Base-by-base conservation (phyloP, 2,329 filamentous ascomycete species). In the Xylariaceae sp. region DNA sequence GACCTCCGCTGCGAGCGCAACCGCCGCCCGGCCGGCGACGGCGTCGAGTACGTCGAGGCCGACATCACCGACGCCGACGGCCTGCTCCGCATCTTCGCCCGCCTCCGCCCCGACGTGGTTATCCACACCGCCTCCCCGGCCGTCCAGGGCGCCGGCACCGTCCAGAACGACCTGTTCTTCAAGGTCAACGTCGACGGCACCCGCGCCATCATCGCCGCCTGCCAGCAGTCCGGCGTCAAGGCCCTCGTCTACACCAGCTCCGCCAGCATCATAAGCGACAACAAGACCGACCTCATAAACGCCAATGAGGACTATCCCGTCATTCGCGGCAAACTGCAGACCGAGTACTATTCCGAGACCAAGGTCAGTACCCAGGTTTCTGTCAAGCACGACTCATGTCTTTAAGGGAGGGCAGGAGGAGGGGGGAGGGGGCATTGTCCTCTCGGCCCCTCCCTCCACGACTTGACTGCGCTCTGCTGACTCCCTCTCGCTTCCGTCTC, bases 141-240 rank as follows among this genome's bases (percentile, higher is more conserved):
- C 16, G 69, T 65, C 38, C 70, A 74, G 55, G 64, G 72, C 61
- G 59, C 58, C 51, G 51, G 67, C 56, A 61, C 64, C 52, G 60
- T 72, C 52, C 60, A 69, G 49, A 68, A 80, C 44, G 70, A 73
- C 13, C 61, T 85, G 22, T 82, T 92, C 57, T 75, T 76, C 50
- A 80, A 79, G 57, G 83, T 96, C 55, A 98, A 96, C 58, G 80
- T 94, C 33, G 80, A 87, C 32, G 90, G 90, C 32, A 95, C 92
- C 11, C 70, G 69, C 44, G 79, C 82, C 45, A 73, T 95, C 31
- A 66, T 96, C 35, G 75, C 80, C 22, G 85, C 84, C 12, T 83
- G 83, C 48, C 72, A 74, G 52, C 67, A 74, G 45, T 72, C 73
- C 23, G 80, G 74, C 42, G 87, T 90, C 51, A 85, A 80, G 61